Percentiles rank a stretch among this genome's conserved stretches.
Conservation (phyloP, 2,329 filamentous ascomycete genomes). For the Nemania serpens region DNA sequence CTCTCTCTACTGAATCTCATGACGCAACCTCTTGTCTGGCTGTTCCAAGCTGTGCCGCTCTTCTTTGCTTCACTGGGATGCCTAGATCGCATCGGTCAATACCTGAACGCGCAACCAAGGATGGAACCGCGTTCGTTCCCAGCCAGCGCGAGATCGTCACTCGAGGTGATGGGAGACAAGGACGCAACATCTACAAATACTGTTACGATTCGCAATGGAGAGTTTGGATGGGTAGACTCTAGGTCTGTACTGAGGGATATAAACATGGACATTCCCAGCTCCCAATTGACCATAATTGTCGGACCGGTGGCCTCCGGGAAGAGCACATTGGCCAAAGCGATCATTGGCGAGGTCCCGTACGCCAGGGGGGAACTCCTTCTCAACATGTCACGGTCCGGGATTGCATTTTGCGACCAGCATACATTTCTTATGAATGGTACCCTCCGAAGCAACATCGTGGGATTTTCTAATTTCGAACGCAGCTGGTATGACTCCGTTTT, state of each 20-base stretch:
- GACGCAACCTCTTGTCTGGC: not conserved
- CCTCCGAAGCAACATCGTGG: not conserved
- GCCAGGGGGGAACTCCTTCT: not conserved
- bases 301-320: constrained; percentile 53
- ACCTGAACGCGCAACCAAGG: not conserved
- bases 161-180: not conserved
- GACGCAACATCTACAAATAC: not conserved
- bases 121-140: not conserved
- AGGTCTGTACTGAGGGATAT: constrained; percentile 31
- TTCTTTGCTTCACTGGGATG: not conserved
- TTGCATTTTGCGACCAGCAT: constrained; percentile 10
- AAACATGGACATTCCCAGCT: constrained; percentile 40
- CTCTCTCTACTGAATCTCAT: not conserved
- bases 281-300: constrained; percentile 46
- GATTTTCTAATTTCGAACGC: not conserved
- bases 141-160: too few relatives aligned
- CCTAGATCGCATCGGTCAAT: not conserved
- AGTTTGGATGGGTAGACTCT: constrained; percentile 7
- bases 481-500: too few relatives aligned
- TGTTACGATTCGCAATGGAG: not conserved
- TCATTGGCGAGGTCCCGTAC: not conserved
- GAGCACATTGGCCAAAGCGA: constrained; percentile 42
- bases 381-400: not conserved
- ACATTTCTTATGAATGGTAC: not conserved
- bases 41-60: not conserved